Evolutionary conservation across 2,329 filamentous ascomycete genomes (phyloP).

Genomic region (Colletotrichum sp.): DNA sequence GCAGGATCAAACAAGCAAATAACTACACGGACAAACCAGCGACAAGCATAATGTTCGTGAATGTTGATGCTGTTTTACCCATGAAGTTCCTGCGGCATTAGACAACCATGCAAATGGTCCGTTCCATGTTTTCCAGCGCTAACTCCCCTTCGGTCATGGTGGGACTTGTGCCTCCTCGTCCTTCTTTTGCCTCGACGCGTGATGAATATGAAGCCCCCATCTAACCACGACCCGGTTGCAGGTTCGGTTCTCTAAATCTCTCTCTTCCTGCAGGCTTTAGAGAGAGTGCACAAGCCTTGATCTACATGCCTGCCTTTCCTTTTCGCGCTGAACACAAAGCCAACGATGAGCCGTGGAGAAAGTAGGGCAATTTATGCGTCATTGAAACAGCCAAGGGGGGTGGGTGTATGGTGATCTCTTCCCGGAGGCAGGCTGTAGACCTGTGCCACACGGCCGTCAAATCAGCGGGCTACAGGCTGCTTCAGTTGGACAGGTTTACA

Average conservation of each 20-base stretch:
- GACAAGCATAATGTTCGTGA: background rate
- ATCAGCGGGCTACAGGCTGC: background rate
- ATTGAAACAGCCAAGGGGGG: background rate
- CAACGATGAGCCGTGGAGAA: background rate
- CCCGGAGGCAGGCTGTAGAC: background rate
- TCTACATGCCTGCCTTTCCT: background rate
- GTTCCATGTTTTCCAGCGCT: background rate
- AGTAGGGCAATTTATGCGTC: background rate
- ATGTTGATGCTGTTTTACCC: background rate
- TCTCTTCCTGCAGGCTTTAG: background rate
- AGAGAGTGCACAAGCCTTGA: background rate
- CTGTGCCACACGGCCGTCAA: background rate
- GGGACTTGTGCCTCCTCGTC: background rate
- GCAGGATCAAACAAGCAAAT: background rate
- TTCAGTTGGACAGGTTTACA: background rate
- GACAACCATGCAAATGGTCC: background rate
- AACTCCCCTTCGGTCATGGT: background rate
- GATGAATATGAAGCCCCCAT: background rate
- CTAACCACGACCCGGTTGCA: background rate
- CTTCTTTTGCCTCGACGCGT: background rate
- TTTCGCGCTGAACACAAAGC: background rate
- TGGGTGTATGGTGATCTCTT: background rate
- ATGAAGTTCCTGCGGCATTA: background rate
- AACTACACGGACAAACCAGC: background rate
- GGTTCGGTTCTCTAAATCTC: background rate